These are phyloP conservation scores for Microcos paniculata DNA, from an alignment of 345 rosid species.

Conservation along the genomic window DNA sequence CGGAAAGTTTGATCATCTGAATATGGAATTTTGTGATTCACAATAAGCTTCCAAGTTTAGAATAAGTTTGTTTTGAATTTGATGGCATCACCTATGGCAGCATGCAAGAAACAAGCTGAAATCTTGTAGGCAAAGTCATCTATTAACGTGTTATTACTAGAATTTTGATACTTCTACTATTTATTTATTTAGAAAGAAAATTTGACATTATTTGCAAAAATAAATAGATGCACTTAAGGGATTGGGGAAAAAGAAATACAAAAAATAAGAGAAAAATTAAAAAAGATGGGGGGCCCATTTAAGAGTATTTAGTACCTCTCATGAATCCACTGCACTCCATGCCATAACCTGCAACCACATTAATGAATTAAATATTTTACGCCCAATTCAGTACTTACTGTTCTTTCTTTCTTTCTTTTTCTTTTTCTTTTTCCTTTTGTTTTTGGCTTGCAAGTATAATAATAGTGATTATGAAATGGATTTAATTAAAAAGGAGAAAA, in stretches of 20 bases:
- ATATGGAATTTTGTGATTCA: background rate
- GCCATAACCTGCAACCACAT: slow-evolving; percentile 80
- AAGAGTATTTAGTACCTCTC: slow-evolving; percentile 67
- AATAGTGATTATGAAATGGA: background rate
- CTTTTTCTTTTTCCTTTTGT: background rate
- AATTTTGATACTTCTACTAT: background rate
- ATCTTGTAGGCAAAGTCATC: background rate
- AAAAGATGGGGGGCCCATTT: no score
- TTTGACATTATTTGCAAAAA: background rate
- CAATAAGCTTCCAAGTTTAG: background rate
- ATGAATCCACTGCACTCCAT: slow-evolving; percentile 94
- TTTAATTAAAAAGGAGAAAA: background rate
- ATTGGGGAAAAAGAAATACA: background rate
- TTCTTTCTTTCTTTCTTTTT: background rate
- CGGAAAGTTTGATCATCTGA: background rate
- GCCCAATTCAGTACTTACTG: slow-evolving; percentile 8
- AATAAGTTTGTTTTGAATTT: background rate
- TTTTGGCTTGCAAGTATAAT: background rate
- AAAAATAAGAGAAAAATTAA: no score
- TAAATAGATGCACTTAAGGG: background rate
- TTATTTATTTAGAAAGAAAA: no score
- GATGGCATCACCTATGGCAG: background rate
- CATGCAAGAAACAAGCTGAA: background rate
- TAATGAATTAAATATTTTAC: slow-evolving; percentile 29
- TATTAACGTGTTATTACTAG: background rate